Conservation (phyloP, 495 filamentous ascomycete species). For the Acidiella bohemica region DNA sequence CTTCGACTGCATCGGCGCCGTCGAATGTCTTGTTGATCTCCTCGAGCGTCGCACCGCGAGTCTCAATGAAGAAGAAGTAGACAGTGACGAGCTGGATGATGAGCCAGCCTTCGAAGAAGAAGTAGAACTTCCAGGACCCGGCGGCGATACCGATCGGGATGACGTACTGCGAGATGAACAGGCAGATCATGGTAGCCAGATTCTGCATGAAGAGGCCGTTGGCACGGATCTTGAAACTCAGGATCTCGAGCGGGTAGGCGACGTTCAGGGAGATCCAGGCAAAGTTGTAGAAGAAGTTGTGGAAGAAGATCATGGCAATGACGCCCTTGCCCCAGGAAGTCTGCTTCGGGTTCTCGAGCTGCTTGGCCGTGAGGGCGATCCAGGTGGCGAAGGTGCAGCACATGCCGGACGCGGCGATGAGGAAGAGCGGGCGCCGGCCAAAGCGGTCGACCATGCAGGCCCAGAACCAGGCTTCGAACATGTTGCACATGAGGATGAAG, state of each 20-base stretch:
- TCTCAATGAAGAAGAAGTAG: conserved; percentile 11
- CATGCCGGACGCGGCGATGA: conserved; percentile 8
- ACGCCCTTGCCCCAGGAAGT: neutral
- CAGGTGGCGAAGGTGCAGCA: conserved; percentile 11
- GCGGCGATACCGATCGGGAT: conserved; percentile 23
- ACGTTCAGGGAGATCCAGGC: conserved; percentile 37
- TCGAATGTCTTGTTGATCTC: conserved; percentile 10
- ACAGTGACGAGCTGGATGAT: neutral
- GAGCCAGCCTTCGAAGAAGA: conserved; percentile 3
- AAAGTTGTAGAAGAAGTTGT: conserved; percentile 10
- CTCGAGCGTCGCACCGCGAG: conserved; percentile 2
- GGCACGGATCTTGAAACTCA: conserved; percentile 52
- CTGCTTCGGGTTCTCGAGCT: neutral
- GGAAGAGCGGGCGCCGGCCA: conserved; percentile 9
- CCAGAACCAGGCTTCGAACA: conserved; percentile 6
- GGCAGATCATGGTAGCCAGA: neutral
- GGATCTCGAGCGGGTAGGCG: conserved; percentile 44
- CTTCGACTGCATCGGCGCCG: neutral
- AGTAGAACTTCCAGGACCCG: conserved; percentile 22
- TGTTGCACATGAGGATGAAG: conserved; percentile 4
- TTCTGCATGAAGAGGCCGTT: conserved; percentile 47
- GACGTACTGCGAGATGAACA: conserved; percentile 31
- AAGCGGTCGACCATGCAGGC: conserved; percentile 12
- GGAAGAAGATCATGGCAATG: conserved; percentile 8
- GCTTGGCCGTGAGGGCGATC: conserved; percentile 15